Base-by-base conservation (phyloP, 345 rosid genomes). In the Isatis tinctoria region DNA sequence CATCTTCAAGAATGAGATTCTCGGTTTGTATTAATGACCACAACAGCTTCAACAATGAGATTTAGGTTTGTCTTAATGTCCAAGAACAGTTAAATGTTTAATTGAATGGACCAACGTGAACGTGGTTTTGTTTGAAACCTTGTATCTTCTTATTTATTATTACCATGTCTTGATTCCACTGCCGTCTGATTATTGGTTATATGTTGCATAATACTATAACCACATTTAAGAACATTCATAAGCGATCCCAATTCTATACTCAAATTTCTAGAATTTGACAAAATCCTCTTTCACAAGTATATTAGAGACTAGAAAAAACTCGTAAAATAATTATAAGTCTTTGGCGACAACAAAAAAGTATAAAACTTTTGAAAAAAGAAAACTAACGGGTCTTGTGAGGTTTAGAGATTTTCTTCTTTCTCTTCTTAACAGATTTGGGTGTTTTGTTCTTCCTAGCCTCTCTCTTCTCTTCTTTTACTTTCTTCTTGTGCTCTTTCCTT, bases 401-500 rank as follows among this genome's bases (percentile, higher is more conserved):
- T 81, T 88, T 94, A 45, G 91, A 85, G 53, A 87, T 8, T 82
- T 93, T 93, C 85, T 91, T 92, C 79, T 90, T 88, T 69, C 96
- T 77, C 75, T 90, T 95, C 98, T 92, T 95, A 4, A 87, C 79
- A 61, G 97, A 88, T 83, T 95, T 95, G 1, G 98, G 98, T 43
- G 82, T 83, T 79, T 95, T 95, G 1, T 54, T 95, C 82, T 92
- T 95, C 66, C 98, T 82, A 49, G 93, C 78, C 47, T 95, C 99
- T 76, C 97, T 84, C 80, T 87, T 92, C 78, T 92, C 99, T 74
- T 95, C 99, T 78, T 87, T 95, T 2, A 95, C 98, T 79, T 89
- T 95, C 97, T 87, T 95, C 73, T 95, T 95, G 60, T 95, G 78
- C 86, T 90, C 98, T 83, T 95, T 95, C 79, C 97, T 87, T 0